A percentile compares a stretch with the other conserved stretches of the same genome.
These are phyloP conservation scores for Schwanniomyces yamadae DNA, from an alignment of 805 yeast genomes.

Conservation along the genomic window DNA sequence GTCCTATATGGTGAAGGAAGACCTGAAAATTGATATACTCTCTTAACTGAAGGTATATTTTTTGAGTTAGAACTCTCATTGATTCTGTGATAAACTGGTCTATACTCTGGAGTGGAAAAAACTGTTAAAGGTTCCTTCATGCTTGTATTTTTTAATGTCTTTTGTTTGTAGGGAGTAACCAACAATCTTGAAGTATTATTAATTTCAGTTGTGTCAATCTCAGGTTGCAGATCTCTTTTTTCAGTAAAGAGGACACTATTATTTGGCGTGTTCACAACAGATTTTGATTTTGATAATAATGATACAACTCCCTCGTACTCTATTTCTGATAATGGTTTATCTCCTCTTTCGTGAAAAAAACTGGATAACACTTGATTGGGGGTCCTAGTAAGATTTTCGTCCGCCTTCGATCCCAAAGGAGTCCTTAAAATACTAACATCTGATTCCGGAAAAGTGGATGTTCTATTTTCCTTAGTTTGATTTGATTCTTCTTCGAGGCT, in stretches of 20 bases:
- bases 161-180: constrained; percentile 29
- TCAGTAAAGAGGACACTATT: neutral
- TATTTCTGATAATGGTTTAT: constrained; percentile 64
- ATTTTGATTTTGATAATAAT: constrained; percentile 29
- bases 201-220: neutral
- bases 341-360: constrained; percentile 75
- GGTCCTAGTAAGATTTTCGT: constrained; percentile 6
- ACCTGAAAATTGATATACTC: constrained; percentile 47
- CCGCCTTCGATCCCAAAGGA: neutral
- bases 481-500: neutral
- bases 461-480: neutral
- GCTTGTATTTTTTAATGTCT: constrained; percentile 24
- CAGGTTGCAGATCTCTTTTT: neutral
- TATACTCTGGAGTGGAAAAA: constrained; percentile 36
- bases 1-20: constrained; percentile 45
- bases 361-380: constrained; percentile 61
- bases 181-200: constrained; percentile 9
- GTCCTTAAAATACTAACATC: constrained; percentile 1
- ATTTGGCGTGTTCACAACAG: constrained; percentile 6
- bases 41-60: constrained; percentile 33
- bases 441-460: constrained; percentile 11
- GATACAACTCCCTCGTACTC: constrained; percentile 83
- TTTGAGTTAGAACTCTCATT: constrained; percentile 20
- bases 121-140: constrained; percentile 15
- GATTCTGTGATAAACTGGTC: constrained; percentile 36